Percentiles rank a stretch among this genome's conserved stretches.
phyloP scores from a whole-genome alignment of 2,329 filamentous ascomycete species.

The Zasmidium cellare region DNA sequence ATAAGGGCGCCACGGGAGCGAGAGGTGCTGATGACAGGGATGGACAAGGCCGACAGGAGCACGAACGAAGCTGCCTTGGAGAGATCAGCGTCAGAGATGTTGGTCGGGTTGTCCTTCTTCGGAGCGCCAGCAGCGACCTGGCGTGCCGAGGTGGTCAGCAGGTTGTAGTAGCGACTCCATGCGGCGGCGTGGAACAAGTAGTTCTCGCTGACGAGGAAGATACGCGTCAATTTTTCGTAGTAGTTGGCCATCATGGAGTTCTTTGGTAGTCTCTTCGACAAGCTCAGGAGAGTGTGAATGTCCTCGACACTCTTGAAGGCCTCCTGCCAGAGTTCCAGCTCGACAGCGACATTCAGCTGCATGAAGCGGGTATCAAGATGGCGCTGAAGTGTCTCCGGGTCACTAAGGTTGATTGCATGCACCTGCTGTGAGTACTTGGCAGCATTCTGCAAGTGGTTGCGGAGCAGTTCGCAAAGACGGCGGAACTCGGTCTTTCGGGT shows the following conservation, averaged over 20 bases:
- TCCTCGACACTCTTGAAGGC: slow-evolving; percentile 99
- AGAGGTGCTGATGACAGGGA: slow-evolving; percentile 97
- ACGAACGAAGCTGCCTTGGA: slow-evolving; percentile 96
- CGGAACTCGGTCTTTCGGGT: slow-evolving; percentile 99
- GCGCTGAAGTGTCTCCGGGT: slow-evolving; percentile 94
- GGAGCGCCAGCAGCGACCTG: slow-evolving; percentile 79
- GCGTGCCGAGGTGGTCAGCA: slow-evolving; percentile 85
- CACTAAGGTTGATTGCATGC: slow-evolving; percentile 98
- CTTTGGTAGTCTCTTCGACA: slow-evolving; percentile 97
- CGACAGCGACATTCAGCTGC: slow-evolving; percentile 95
- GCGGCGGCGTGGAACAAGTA: slow-evolving; percentile 98
- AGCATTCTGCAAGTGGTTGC: slow-evolving; percentile 97
- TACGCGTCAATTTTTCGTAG: slow-evolving; percentile 98
- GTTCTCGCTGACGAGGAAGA: slow-evolving; percentile 98
- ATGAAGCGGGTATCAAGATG: slow-evolving; percentile 98
- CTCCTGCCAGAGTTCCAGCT: slow-evolving; percentile 98
- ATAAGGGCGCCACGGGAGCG: slow-evolving; percentile 93
- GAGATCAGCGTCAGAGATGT: slow-evolving; percentile 81
- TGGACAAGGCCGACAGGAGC: slow-evolving; percentile 90
- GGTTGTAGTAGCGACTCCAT: slow-evolving; percentile 96
- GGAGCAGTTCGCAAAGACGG: slow-evolving; percentile 93
- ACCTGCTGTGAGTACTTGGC: slow-evolving; percentile 99
- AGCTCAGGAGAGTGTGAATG: slow-evolving; percentile 93
- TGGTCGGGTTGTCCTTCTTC: slow-evolving; percentile 89
- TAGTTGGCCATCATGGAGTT: slow-evolving; percentile 99